Evolutionary conservation across 768 basidiomycete genomes (phyloP).

Genomic region (Russula sp.): DNA sequence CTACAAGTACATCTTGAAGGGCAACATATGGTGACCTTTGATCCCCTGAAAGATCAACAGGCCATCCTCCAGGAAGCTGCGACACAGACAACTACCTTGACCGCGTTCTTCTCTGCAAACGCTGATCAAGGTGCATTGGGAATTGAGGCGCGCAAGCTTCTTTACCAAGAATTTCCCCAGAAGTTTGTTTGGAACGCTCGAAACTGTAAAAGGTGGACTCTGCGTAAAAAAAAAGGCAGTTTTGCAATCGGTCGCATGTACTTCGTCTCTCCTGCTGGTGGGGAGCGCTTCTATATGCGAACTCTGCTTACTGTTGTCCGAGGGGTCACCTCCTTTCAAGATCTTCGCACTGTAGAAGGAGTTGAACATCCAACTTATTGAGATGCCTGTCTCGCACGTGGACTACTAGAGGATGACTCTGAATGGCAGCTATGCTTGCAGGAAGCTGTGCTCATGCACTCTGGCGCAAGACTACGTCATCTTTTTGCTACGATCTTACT

Average conservation of each 20-base stretch:
- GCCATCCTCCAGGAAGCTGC: accelerated
- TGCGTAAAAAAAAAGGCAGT: too few relatives aligned
- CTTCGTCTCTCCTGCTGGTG: too few relatives aligned
- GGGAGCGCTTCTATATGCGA: too few relatives aligned
- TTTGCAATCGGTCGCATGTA: too few relatives aligned
- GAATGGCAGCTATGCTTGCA: background rate
- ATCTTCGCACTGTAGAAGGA: background rate
- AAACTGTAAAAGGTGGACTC: too few relatives aligned
- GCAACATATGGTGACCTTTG: background rate
- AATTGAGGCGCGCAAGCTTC: background rate
- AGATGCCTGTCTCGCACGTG: background rate
- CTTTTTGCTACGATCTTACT: background rate
- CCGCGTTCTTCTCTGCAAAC: background rate
- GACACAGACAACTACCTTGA: background rate
- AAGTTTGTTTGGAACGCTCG: background rate
- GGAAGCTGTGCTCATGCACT: background rate
- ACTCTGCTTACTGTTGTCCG: background rate
- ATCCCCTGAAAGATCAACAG: background rate
- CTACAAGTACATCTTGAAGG: background rate
- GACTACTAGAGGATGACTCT: background rate
- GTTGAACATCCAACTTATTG: background rate
- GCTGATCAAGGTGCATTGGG: too few relatives aligned
- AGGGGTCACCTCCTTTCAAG: background rate
- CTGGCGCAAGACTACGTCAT: background rate
- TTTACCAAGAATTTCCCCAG: background rate